These are phyloP conservation scores for Priceomyces medius DNA, from an alignment of 805 yeast genomes.

Conservation along the genomic window DNA sequence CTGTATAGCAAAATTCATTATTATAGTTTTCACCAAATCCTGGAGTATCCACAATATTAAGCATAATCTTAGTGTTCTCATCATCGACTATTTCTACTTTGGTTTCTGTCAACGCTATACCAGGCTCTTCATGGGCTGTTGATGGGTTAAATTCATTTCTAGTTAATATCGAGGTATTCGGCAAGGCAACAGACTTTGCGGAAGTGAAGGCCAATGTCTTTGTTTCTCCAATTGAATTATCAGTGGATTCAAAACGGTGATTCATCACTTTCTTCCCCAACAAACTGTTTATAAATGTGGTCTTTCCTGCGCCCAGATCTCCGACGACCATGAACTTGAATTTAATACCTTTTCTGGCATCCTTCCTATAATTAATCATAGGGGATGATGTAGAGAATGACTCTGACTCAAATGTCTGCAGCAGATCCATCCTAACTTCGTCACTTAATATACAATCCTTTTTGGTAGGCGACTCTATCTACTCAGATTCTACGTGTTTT, in stretches of 20 bases:
- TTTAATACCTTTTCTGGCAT: constrained; percentile 68
- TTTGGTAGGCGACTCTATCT: neutral
- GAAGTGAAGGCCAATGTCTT: constrained; percentile 57
- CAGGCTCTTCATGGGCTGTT: constrained; percentile 65
- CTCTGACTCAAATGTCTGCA: constrained; percentile 26
- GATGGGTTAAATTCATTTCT: constrained; percentile 59
- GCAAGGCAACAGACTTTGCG: constrained; percentile 54
- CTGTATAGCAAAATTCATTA: constrained; percentile 64
- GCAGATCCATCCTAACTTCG: constrained; percentile 18
- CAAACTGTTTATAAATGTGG: constrained; percentile 69
- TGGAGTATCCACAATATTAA: constrained; percentile 67
- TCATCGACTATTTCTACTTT: constrained; percentile 61
- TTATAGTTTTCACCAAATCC: constrained; percentile 79
- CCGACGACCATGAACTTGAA: constrained; percentile 76
- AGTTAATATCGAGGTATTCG: constrained; percentile 55
- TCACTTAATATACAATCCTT: neutral
- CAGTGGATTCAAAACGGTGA: constrained; percentile 49
- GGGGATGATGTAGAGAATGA: constrained; percentile 33
- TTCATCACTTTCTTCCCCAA: constrained; percentile 61
- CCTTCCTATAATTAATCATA: constrained; percentile 57
- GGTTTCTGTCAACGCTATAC: constrained; percentile 71
- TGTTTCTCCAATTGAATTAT: constrained; percentile 28
- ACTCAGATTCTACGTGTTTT: constrained; percentile 3
- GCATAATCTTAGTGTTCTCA: constrained; percentile 50
- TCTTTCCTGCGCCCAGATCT: constrained; percentile 72